Base-by-base conservation (phyloP, 2,329 filamentous ascomycete genomes). In the Aspergillus quadricinctus region DNA sequence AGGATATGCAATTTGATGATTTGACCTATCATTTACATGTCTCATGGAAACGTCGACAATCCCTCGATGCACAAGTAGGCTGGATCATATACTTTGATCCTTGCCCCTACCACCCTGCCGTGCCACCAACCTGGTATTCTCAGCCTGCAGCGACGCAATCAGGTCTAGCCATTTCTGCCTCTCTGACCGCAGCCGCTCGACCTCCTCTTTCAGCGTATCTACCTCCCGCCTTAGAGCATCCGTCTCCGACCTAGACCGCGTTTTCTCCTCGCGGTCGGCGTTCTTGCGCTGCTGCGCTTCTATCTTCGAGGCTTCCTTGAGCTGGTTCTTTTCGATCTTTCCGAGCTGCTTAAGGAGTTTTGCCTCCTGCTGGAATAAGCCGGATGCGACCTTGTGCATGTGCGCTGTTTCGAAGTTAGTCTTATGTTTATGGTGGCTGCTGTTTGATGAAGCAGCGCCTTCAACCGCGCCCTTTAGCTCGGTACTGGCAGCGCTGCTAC, bases 61-160 rank as follows among this genome's bases (percentile, higher is more conserved):
- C 43, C 21, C 8, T n/a, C 10, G 1, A 45, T 45, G 41, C 19
- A 23, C 41, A 23, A 43, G 21, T 23, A 5, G 17, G 41, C 41
- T 19, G 19, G 37, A 41, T 11, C 37, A 41, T 17, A 19, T 19
- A 6, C 21, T 23, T 19, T 21, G 41, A 23, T 3, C 21, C 19
- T 45, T 19, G n/a, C n/a, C 41, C 23, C 2, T 10, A n/a, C 43
- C 23, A 14, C 23, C 48, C 51, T 54, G 29, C 28, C 45, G 50
- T 31, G 53, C 58, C 31, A 57, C 61, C 54, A 87, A 65, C 35
- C 66, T 71, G 14, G 80, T 82, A 66, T 86, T 86, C 73, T 86
- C 82, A 46, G 71, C 75, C 70, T 86, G 83, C 68, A 86, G 63
- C 40, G 80, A 79, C 29, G 77, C 78, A 57, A 86, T 75, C 66